Evolutionary conservation across 768 basidiomycete species (phyloP), one percentile per base, ranked within the genome.

Genomic region (Mycena venus): DNA sequence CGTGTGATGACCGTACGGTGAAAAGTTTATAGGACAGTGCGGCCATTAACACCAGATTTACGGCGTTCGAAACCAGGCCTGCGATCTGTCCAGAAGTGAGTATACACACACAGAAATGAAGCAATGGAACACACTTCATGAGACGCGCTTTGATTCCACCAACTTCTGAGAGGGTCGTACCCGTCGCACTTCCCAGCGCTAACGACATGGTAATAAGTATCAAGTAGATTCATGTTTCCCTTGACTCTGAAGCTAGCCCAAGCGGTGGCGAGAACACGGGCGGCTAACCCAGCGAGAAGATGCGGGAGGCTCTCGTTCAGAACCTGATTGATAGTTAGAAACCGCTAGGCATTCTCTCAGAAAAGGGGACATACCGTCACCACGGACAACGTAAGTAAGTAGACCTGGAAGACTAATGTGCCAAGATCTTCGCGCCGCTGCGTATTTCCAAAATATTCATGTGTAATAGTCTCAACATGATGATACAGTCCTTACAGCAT

Each of bases 271-370:
- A 91, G 79, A 23, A 85, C 76, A 71, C 90, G 89, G 5, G 87
- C 88, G 25, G 82, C 83, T 12, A 91, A 71, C 2, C 86, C 84
- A 34, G 89, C 88, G 3, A 84, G 85, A 49, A 91, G 82, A 75
- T 90, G 89, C 8, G 90, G 90, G 42, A 89, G 83, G 0, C 89
- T 89, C 76, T 90, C 89, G 65, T 84, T 86, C 59, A 90, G 69
- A 51, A 91, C 82, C 90, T 91, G 40, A 9, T 23, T 34, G 68
- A 17, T 32, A 10, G 51, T 60, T 17, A 32, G 64, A 73, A 58
- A 69, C 67, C 31, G 7, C 47, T 27, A 23, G 53, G 32, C 29
- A 62, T 19, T 44, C 5, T 19, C 17, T 65, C 21, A 19, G 51
- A 19, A 19, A 31, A 34, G 19, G 38, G 56, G 29, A 78, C 87